phyloP scores from a whole-genome alignment of 2,329 filamentous ascomycete species.

The Penicillium sp. region DNA sequence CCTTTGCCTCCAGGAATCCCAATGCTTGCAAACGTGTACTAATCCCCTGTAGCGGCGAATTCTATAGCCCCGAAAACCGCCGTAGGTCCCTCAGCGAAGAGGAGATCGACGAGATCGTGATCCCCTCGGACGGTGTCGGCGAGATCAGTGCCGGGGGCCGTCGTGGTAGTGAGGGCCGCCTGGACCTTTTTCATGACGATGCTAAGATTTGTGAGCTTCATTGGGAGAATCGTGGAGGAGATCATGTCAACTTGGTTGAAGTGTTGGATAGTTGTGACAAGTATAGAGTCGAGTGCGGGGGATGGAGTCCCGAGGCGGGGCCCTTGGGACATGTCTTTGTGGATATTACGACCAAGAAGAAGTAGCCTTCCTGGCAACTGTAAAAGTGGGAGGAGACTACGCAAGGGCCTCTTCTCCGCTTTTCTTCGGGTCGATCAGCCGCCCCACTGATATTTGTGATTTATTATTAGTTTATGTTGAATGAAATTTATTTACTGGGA shows the following conservation, averaged over 20 bases:
- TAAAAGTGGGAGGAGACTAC: neutral
- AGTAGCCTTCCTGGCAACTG: neutral
- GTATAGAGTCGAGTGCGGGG: conserved; percentile 30
- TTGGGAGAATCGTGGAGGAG: conserved; percentile 33
- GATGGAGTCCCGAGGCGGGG: conserved; percentile 32
- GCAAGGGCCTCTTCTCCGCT: neutral
- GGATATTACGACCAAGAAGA: conserved; percentile 27
- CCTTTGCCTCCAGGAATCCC: neutral
- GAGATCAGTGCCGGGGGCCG: conserved; percentile 32
- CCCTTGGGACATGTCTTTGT: conserved; percentile 34
- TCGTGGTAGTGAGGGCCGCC: conserved; percentile 34
- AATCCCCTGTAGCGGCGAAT: conserved; percentile 25
- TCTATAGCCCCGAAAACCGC: conserved; percentile 25
- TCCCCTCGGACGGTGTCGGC: conserved; percentile 29
- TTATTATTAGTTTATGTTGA: neutral
- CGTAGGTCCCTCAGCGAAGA: conserved; percentile 29
- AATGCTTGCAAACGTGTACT: neutral
- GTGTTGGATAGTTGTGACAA: conserved; percentile 25
- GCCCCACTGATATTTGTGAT: neutral
- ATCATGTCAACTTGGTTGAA: conserved; percentile 27
- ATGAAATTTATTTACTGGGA: neutral
- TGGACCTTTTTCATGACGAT: conserved; percentile 33
- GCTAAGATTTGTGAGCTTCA: conserved; percentile 35
- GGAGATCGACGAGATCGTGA: conserved; percentile 31
- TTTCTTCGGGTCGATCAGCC: neutral